These are phyloP conservation scores for Nothophytophthora sp. DNA, from an alignment of 352 stramenopile species.

Conservation along the genomic window DNA sequence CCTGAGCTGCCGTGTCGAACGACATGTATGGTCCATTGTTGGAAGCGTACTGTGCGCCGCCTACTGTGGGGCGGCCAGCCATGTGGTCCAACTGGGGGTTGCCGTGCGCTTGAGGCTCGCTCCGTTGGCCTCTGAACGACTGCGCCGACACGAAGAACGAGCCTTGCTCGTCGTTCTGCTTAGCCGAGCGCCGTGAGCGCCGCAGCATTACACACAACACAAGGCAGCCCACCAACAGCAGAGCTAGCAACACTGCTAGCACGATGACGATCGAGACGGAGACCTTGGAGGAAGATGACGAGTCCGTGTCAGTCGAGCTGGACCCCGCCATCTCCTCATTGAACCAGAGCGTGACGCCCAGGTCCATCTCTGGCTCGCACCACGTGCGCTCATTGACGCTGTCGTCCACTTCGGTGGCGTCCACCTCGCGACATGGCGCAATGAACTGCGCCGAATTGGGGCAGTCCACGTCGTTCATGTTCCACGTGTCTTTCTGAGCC, in stretches of 20 bases:
- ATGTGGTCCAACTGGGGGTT: background rate
- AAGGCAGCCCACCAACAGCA: conserved; percentile 17
- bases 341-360: conserved; percentile 30
- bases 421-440: conserved; percentile 24
- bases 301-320: background rate
- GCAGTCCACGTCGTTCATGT: conserved; percentile 20
- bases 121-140: conserved; percentile 11
- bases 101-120: background rate
- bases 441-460: conserved; percentile 29
- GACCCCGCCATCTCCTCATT: conserved; percentile 1
- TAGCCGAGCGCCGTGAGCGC: conserved; percentile 11
- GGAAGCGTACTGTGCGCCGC: conserved; percentile 12
- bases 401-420: conserved; percentile 1
- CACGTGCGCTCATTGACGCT: conserved; percentile 22
- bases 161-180: conserved; percentile 27
- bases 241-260: conserved; percentile 17
- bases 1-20: conserved; percentile 20
- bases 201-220: conserved; percentile 27
- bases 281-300: conserved; percentile 9
- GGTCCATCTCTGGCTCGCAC: conserved; percentile 32
- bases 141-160: conserved; percentile 28
- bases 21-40: conserved; percentile 22
- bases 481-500: conserved; percentile 25
- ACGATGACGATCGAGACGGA: conserved; percentile 21
- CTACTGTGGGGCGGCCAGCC: conserved; percentile 3